Evolutionary conservation across 257 asterid genomes (phyloP).

Genomic region (Ocimum tenuiflorum): DNA sequence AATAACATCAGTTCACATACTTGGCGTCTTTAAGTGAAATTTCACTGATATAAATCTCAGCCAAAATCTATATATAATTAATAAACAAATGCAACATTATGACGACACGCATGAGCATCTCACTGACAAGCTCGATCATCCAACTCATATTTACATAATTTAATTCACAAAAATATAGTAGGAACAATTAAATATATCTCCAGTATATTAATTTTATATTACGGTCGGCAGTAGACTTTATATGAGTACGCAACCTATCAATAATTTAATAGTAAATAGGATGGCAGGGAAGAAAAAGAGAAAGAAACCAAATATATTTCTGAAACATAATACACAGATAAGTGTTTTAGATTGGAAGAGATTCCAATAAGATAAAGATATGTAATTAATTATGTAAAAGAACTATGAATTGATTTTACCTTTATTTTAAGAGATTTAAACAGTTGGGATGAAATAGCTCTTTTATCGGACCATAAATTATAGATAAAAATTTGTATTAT

Average conservation of each 20-base stretch:
- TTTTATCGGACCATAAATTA: too few relatives aligned
- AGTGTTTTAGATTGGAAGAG: background rate
- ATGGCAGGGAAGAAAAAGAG: background rate
- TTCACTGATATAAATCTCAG: background rate
- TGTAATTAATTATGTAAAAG: too few relatives aligned
- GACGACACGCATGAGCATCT: conserved; percentile 20
- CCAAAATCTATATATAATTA: background rate
- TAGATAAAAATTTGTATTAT: too few relatives aligned
- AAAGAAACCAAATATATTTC: too few relatives aligned
- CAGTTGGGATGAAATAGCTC: too few relatives aligned
- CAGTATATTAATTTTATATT: background rate
- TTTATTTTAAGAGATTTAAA: too few relatives aligned
- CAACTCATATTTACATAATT: conserved; percentile 11
- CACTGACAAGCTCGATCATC: conserved; percentile 10
- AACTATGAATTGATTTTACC: too few relatives aligned
- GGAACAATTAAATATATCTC: too few relatives aligned
- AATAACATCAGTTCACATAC: background rate
- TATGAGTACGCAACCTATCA: background rate
- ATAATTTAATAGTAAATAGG: background rate
- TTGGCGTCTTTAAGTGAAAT: background rate
- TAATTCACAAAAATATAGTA: background rate
- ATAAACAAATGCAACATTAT: background rate
- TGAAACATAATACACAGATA: too few relatives aligned
- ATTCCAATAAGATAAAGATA: too few relatives aligned
- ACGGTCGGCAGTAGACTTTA: background rate